Evolutionary conservation across 768 basidiomycete genomes (phyloP).

Genomic region (Mycena alexandri): DNA sequence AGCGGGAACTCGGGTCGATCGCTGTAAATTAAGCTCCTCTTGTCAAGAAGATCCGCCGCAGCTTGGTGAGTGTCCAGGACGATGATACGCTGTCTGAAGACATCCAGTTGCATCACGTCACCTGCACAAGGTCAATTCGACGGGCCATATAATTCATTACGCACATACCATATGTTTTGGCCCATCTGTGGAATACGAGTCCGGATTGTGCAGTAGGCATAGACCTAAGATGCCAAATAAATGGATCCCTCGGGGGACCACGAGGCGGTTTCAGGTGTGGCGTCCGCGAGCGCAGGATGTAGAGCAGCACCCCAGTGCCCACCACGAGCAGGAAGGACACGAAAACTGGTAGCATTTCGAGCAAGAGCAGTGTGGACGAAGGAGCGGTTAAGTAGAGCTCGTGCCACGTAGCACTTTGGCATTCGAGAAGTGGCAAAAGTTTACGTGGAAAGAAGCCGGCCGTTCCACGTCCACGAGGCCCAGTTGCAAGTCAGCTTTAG

Average conservation of each 20-base stretch:
- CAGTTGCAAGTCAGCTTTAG: too few species aligned
- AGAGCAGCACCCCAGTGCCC: too few species aligned
- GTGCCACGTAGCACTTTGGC: too few species aligned
- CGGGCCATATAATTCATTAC: background rate
- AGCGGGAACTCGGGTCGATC: slow-evolving; percentile 37
- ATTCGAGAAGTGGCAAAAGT: too few species aligned
- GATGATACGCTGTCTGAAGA: slow-evolving; percentile 46
- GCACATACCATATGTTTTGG: slow-evolving; percentile 44
- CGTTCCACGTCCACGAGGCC: too few species aligned
- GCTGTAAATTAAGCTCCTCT: slow-evolving; percentile 45
- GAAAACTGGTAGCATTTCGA: too few species aligned
- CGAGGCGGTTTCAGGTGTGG: background rate
- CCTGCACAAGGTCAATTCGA: slow-evolving; percentile 29
- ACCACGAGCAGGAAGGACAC: too few species aligned
- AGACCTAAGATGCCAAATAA: slow-evolving; percentile 11
- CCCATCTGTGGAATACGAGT: slow-evolving; percentile 43
- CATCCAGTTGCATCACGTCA: slow-evolving; percentile 39
- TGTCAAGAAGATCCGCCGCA: slow-evolving; percentile 46
- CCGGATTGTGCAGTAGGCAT: slow-evolving; percentile 5
- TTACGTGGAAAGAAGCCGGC: too few species aligned
- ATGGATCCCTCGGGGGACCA: slow-evolving; percentile 12
- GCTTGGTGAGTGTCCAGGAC: slow-evolving; percentile 41
- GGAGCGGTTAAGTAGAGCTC: too few species aligned
- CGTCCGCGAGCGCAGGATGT: too few species aligned
- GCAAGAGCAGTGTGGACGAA: too few species aligned